Percentiles rank a stretch among this genome's conserved stretches.
phyloP scores from a whole-genome alignment of 1,139 yeast genomes.

The Torulaspora globosa region DNA sequence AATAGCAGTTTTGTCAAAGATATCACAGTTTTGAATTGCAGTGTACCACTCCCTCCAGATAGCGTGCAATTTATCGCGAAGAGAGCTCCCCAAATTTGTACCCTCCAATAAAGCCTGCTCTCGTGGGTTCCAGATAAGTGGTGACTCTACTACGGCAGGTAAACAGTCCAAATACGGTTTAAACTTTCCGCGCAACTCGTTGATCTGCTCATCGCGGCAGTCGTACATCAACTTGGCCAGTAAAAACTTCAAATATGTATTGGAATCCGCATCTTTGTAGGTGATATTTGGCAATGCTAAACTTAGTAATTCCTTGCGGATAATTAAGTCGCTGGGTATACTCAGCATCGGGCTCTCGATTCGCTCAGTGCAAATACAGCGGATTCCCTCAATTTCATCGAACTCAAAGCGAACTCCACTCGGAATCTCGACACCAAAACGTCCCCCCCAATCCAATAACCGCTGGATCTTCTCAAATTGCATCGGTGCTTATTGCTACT shows the following conservation, averaged over 20 bases:
- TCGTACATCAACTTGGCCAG: conserved; percentile 45
- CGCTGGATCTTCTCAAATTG: conserved; percentile 1
- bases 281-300: conserved; percentile 37
- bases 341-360: conserved; percentile 27
- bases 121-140: conserved; percentile 57
- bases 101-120: conserved; percentile 55
- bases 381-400: conserved; percentile 39
- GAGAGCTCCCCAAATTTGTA: conserved; percentile 50
- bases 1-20: conserved; percentile 3
- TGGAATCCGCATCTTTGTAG: conserved; percentile 22
- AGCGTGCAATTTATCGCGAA: conserved; percentile 35
- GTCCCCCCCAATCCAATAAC: conserved; percentile 49
- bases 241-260: conserved; percentile 46
- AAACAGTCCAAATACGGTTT: conserved; percentile 52
- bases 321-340: conserved; percentile 42
- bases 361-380: conserved; percentile 37
- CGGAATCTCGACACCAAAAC: conserved; percentile 46
- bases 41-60: conserved; percentile 36
- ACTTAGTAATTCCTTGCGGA: conserved; percentile 44
- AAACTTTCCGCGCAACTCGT: conserved; percentile 32
- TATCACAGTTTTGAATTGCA: conserved; percentile 5
- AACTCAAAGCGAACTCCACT: conserved; percentile 34
- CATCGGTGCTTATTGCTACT: neutral
- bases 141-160: conserved; percentile 57
- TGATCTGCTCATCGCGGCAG: conserved; percentile 18